Conservation (phyloP, 1,284 basidiomycete genomes). For the Ceratobasidium sp. region DNA sequence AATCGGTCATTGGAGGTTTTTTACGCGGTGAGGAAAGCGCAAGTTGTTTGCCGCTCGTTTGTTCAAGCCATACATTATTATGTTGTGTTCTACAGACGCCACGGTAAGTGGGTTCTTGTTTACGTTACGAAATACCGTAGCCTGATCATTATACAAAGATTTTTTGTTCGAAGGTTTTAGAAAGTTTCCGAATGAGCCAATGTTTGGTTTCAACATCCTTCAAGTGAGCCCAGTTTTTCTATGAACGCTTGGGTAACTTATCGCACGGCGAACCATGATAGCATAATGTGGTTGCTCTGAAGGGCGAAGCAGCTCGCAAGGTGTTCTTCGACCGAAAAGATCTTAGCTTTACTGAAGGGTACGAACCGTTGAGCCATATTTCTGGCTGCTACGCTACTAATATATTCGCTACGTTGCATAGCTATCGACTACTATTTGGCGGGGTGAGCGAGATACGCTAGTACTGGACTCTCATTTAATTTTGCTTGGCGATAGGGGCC, state of each 20-base stretch:
- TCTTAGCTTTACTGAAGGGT: constrained; percentile 32
- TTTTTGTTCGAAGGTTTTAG: constrained; percentile 12
- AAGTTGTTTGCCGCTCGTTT: neutral
- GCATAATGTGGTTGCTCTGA: constrained; percentile 28
- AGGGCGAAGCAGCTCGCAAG: constrained; percentile 27
- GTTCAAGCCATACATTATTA: neutral
- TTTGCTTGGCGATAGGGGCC: neutral
- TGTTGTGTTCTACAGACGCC: too few species aligned
- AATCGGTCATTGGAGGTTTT: constrained; percentile 33
- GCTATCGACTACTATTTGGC: constrained; percentile 26
- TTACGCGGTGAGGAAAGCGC: constrained; percentile 3
- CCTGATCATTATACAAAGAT: neutral
- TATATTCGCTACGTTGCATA: neutral
- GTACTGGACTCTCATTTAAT: neutral
- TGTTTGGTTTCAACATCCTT: constrained; percentile 28
- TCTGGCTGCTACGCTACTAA: neutral
- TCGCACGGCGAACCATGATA: neutral
- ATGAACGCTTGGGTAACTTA: too few species aligned
- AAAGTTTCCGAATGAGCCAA: neutral
- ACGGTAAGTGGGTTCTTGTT: neutral
- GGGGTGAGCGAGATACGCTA: neutral
- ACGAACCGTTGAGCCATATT: neutral
- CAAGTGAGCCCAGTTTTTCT: neutral
- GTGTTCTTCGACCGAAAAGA: constrained; percentile 8
- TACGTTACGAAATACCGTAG: neutral